phyloP scores from a whole-genome alignment of 371 early-diverging fungal genomes.

The Actinomortierella wolfii region DNA sequence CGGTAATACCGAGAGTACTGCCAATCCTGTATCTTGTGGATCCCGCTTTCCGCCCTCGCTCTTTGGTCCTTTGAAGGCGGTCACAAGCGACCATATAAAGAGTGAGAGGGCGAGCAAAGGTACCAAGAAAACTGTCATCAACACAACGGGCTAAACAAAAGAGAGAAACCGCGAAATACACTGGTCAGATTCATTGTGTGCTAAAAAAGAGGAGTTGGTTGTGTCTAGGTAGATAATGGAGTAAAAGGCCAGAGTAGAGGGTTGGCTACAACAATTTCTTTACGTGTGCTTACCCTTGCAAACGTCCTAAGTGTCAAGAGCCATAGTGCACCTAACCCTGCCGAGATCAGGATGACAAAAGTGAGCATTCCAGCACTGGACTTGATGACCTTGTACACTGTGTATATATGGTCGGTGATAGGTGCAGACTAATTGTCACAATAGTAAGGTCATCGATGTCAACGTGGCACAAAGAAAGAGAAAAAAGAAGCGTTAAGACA shows the following conservation, averaged over 20 bases:
- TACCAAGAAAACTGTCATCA: constrained; percentile 61
- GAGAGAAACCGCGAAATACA: not conserved
- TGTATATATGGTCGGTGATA: constrained; percentile 43
- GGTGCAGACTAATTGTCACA: constrained; percentile 15
- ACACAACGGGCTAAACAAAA: constrained; percentile 58
- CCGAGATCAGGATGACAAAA: constrained; percentile 51
- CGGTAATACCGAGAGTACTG: constrained; percentile 58
- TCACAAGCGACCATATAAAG: constrained; percentile 61
- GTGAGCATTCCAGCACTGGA: constrained; percentile 62
- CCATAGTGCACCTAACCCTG: constrained; percentile 58
- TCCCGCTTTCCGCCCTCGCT: constrained; percentile 45
- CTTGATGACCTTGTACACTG: constrained; percentile 57
- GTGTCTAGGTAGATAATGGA: too few relatives aligned
- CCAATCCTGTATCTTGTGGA: constrained; percentile 59
- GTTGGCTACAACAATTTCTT: too few relatives aligned
- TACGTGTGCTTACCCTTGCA: constrained; percentile 50
- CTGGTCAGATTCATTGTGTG: too few relatives aligned
- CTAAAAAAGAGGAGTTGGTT: too few relatives aligned
- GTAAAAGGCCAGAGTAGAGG: too few relatives aligned
- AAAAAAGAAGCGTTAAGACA: not conserved
- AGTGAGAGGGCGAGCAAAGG: constrained; percentile 56
- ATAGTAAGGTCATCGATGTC: not conserved
- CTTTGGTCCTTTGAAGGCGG: constrained; percentile 53
- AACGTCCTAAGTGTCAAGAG: constrained; percentile 55
- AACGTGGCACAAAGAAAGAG: not conserved